Conservation (phyloP, 495 filamentous ascomycete genomes). For the Penicillium paradoxum region DNA sequence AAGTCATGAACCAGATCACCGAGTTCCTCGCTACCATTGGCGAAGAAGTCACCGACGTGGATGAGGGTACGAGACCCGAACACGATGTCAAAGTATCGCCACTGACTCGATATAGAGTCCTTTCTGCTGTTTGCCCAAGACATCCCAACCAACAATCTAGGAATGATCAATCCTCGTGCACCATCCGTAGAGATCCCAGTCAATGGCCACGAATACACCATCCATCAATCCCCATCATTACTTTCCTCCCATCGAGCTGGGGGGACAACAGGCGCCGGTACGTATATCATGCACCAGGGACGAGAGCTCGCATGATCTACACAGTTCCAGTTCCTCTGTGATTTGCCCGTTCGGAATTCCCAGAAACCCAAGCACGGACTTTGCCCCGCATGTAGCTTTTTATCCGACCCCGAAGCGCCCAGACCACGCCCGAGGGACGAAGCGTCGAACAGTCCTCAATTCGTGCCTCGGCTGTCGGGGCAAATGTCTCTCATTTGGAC, state of each 20-base stretch:
- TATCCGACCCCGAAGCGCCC: neutral
- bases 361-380: conserved; percentile 4
- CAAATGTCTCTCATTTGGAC: conserved; percentile 2
- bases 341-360: neutral
- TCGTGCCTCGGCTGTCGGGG: conserved; percentile 1
- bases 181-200: conserved; percentile 62
- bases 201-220: conserved; percentile 62
- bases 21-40: conserved; percentile 20
- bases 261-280: conserved; percentile 90
- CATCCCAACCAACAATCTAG: conserved; percentile 72
- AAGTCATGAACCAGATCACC: conserved; percentile 5
- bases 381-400: conserved; percentile 1
- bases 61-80: conserved; percentile 55
- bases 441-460: neutral
- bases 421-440: neutral
- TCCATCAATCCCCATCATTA: conserved; percentile 80
- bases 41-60: conserved; percentile 50
- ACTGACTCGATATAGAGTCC: conserved; percentile 54
- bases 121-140: conserved; percentile 77
- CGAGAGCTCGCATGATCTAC: conserved; percentile 2
- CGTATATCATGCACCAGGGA: conserved; percentile 13
- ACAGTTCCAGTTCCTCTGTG: neutral
- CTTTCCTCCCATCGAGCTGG: conserved; percentile 70
- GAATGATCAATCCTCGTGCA: conserved; percentile 72
- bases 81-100: neutral